Conservation (phyloP, 306 rosid species). For the Vicia sativa region DNA sequence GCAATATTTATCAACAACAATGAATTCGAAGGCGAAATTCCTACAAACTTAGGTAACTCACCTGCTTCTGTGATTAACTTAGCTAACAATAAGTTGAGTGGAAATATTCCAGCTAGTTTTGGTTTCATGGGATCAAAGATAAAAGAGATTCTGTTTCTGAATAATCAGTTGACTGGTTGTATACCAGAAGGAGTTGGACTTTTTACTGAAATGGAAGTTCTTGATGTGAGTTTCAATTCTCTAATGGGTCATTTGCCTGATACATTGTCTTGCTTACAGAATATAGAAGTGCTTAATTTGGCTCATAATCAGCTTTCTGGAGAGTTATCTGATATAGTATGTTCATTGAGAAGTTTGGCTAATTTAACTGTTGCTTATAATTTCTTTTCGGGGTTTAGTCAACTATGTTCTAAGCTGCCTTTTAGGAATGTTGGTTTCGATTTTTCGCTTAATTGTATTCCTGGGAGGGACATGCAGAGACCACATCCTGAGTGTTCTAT, state of each 20-base stretch:
- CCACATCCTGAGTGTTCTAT: slow-evolving; percentile 82
- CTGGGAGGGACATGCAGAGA: slow-evolving; percentile 81
- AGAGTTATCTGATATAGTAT: slow-evolving; percentile 73
- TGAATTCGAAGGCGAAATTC: slow-evolving; percentile 77
- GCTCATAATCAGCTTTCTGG: slow-evolving; percentile 91
- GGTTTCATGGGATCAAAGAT: slow-evolving; percentile 74
- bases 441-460: slow-evolving; percentile 83
- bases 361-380: slow-evolving; percentile 87
- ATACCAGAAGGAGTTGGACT: slow-evolving; percentile 92
- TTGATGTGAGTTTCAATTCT: slow-evolving; percentile 85
- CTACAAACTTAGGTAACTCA: slow-evolving; percentile 79
- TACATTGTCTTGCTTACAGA: slow-evolving; percentile 78
- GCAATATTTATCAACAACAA: slow-evolving; percentile 91
- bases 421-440: slow-evolving; percentile 81
- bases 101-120: slow-evolving; percentile 76
- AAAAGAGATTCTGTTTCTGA: slow-evolving; percentile 81
- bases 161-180: slow-evolving; percentile 87
- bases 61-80: slow-evolving; percentile 94
- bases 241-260: slow-evolving; percentile 90
- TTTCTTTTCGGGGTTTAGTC: slow-evolving; percentile 94
- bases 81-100: slow-evolving; percentile 76
- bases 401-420: slow-evolving; percentile 62
- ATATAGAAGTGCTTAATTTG: slow-evolving; percentile 79
- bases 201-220: slow-evolving; percentile 81
- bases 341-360: slow-evolving; percentile 65